Conservation (phyloP, 768 basidiomycete genomes). For the Termitomyces sp. region DNA sequence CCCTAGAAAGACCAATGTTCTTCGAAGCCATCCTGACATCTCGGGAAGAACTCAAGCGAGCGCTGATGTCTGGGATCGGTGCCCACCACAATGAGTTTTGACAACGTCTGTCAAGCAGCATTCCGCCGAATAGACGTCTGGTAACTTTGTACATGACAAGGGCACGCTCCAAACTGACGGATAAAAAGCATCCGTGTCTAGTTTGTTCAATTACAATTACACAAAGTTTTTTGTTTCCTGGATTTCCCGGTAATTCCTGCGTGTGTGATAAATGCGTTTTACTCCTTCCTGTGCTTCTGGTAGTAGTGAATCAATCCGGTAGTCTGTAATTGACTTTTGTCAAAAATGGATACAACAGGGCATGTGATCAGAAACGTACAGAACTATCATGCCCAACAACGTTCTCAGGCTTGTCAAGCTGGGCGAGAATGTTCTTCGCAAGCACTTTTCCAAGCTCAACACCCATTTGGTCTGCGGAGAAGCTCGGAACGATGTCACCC, state of each 20-base stretch:
- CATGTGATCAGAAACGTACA: constrained; percentile 21
- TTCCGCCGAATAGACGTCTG: background rate
- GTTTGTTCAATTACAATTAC: background rate
- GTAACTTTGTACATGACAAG: background rate
- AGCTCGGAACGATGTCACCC: background rate
- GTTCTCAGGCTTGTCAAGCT: constrained; percentile 74
- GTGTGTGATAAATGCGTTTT: background rate
- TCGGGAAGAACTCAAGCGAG: too few species aligned
- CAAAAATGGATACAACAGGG: background rate
- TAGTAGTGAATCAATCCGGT: constrained; percentile 97
- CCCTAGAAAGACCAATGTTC: background rate
- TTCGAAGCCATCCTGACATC: background rate
- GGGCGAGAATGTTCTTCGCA: constrained; percentile 91
- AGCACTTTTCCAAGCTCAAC: constrained; percentile 97
- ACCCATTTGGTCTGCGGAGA: constrained; percentile 87
- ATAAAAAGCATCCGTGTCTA: background rate
- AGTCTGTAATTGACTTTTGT: constrained; percentile 46
- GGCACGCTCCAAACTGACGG: background rate
- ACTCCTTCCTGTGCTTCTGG: constrained; percentile 82
- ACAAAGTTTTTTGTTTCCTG: background rate
- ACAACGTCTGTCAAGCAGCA: background rate
- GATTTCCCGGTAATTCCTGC: background rate
- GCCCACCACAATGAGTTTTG: background rate
- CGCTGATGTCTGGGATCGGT: background rate
- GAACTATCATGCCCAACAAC: constrained; percentile 90